A percentile compares a stretch with the other conserved stretches of the same genome.
Conservation (phyloP, 371 early-diverging fungal genomes). For the Parasitella parasitica region DNA sequence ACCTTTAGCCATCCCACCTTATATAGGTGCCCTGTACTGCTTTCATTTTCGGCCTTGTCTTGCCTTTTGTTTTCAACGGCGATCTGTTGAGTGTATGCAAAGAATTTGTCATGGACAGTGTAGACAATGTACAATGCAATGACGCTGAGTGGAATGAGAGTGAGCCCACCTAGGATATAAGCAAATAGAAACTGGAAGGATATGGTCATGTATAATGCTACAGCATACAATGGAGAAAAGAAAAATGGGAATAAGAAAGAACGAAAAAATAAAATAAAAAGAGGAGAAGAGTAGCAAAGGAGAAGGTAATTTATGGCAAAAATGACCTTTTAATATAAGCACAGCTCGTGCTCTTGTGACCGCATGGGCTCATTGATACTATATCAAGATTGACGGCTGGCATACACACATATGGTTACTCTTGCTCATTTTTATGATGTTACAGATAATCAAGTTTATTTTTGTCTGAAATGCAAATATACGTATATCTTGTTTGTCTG, state of each 20-base stretch:
- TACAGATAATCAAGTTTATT: no score
- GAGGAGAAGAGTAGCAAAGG: neutral
- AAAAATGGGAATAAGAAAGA: neutral
- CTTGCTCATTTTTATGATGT: conserved; percentile 1
- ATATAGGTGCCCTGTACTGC: conserved; percentile 22
- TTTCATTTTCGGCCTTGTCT: neutral
- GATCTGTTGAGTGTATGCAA: neutral
- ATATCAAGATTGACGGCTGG: no score
- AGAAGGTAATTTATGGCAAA: neutral
- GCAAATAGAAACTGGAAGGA: conserved; percentile 9
- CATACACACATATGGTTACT: neutral
- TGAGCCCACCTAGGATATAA: conserved; percentile 43
- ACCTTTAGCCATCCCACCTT: conserved; percentile 56
- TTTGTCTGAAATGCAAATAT: neutral
- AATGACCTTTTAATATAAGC: neutral
- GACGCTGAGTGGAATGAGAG: conserved; percentile 35
- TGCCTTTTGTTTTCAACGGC: neutral
- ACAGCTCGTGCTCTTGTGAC: conserved; percentile 20
- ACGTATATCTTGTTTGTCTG: neutral
- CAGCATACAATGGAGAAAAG: neutral
- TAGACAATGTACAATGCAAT: neutral
- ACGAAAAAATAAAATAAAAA: neutral
- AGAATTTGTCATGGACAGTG: neutral
- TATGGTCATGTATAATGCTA: neutral
- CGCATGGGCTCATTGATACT: conserved; percentile 3